phyloP scores from a whole-genome alignment of 345 rosid species.

The Noccaea caerulescens region DNA sequence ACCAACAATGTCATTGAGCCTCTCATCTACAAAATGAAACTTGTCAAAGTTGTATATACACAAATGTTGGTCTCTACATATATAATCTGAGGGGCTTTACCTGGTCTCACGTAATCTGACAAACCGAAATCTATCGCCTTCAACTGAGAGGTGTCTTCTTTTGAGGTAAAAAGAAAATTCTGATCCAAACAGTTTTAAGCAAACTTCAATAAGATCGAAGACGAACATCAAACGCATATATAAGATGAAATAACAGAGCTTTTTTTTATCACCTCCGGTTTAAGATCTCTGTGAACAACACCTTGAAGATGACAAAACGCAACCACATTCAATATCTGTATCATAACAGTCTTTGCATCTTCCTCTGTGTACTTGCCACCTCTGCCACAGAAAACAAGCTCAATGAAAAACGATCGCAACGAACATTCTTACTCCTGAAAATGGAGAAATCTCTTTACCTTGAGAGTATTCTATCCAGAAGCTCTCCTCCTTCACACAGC shows the following conservation, averaged over 20 bases:
- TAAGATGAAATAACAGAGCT: background rate
- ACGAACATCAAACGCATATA: constrained; percentile 13
- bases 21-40: constrained; percentile 69
- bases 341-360: constrained; percentile 91
- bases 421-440: constrained; percentile 17
- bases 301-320: constrained; percentile 98
- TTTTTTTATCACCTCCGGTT: constrained; percentile 75
- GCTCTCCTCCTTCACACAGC: constrained; percentile 98
- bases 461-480: constrained; percentile 91
- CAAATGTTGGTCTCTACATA: background rate
- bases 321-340: constrained; percentile 87
- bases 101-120: constrained; percentile 95
- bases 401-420: constrained; percentile 5
- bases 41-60: background rate
- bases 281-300: constrained; percentile 96
- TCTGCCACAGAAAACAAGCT: constrained; percentile 50
- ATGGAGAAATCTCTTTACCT: constrained; percentile 54
- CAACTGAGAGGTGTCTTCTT: constrained; percentile 78
- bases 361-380: constrained; percentile 98
- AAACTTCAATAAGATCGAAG: constrained; percentile 26
- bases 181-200: constrained; percentile 48
- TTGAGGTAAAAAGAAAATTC: constrained; percentile 85
- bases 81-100: constrained; percentile 60
- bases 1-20: constrained; percentile 95
- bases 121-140: constrained; percentile 98